Evolutionary conservation across 2,329 filamentous ascomycete genomes (phyloP).

Genomic region (Diaporthe amygdali): DNA sequence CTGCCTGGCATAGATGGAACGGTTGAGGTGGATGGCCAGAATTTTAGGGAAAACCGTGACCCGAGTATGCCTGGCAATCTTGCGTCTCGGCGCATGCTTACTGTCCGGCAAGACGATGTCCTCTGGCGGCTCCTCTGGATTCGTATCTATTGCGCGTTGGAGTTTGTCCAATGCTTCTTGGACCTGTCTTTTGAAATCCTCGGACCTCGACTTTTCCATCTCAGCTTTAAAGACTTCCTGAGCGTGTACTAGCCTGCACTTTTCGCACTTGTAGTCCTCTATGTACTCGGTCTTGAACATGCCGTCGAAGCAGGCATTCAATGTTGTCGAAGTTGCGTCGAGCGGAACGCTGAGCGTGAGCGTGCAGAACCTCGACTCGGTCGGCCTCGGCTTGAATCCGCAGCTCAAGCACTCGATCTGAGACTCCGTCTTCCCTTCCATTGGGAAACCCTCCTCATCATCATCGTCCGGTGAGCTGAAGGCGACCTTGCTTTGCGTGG

Average conservation of each 20-base stretch:
- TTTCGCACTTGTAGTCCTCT: slow-evolving; percentile 95
- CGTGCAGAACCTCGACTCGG: slow-evolving; percentile 85
- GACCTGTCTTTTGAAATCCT: slow-evolving; percentile 55
- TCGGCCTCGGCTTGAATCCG: slow-evolving; percentile 85
- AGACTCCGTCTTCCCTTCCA: slow-evolving; percentile 92
- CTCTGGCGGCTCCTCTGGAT: slow-evolving; percentile 79
- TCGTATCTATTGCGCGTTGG: slow-evolving; percentile 71
- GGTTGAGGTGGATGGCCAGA: slow-evolving; percentile 87
- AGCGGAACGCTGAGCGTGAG: slow-evolving; percentile 88
- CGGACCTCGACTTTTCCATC: slow-evolving; percentile 57
- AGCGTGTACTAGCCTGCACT: slow-evolving; percentile 85
- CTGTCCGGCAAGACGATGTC: slow-evolving; percentile 77
- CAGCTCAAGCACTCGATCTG: slow-evolving; percentile 93
- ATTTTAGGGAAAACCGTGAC: slow-evolving; percentile 89
- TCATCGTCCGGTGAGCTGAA: slow-evolving; percentile 36
- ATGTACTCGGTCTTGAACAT: slow-evolving; percentile 96
- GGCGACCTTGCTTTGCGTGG: slow-evolving; percentile 21
- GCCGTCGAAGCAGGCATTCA: slow-evolving; percentile 89
- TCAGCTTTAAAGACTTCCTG: slow-evolving; percentile 67
- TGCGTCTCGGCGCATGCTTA: slow-evolving; percentile 77
- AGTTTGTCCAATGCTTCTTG: slow-evolving; percentile 69
- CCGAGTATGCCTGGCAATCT: slow-evolving; percentile 85
- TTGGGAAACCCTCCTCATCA: slow-evolving; percentile 79
- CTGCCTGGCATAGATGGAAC: slow-evolving; percentile 82
- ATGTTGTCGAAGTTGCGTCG: slow-evolving; percentile 76